These are phyloP conservation scores for Vitis rotundifolia DNA, from an alignment of 164 flowering plant species.

Conservation along the genomic window DNA sequence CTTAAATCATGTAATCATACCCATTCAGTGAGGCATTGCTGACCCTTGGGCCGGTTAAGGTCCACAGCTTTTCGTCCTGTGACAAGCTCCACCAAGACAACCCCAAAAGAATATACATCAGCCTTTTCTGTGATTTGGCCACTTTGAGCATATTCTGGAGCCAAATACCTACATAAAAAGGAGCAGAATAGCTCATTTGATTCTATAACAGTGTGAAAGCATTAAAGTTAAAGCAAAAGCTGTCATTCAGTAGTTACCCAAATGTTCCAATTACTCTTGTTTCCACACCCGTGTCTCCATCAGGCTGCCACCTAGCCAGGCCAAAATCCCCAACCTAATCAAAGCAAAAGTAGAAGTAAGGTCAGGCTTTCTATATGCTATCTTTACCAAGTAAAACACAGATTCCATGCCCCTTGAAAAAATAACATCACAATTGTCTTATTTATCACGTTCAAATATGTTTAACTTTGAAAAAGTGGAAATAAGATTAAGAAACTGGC, in stretches of 20 bases:
- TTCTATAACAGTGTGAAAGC: neutral
- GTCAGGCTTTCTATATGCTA: neutral
- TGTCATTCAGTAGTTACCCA: conserved; percentile 49
- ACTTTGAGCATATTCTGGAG: conserved; percentile 97
- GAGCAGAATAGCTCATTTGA: neutral
- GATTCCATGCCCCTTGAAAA: neutral
- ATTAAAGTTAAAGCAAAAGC: neutral
- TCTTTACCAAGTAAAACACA: neutral
- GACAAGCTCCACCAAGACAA: conserved; percentile 86
- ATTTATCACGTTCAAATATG: no score
- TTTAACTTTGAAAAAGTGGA: neutral
- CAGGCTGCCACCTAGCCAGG: conserved; percentile 95
- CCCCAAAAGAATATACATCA: conserved; percentile 94
- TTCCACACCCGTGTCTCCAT: conserved; percentile 79
- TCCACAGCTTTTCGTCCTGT: conserved; percentile 95
- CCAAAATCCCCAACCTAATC: conserved; percentile 96
- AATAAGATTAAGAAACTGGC: neutral
- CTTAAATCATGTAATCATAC: conserved; percentile 32
- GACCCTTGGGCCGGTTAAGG: conserved; percentile 86
- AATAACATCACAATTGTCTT: neutral
- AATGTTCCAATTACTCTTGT: conserved; percentile 97
- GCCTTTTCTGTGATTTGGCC: conserved; percentile 97
- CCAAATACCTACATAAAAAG: conserved; percentile 63
- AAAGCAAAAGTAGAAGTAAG: conserved; percentile 9
- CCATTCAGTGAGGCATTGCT: conserved; percentile 96